Evolutionary conservation across 768 basidiomycete species (phyloP), one percentile per base, ranked within the genome.

Genomic region (Rhizopogon vinicolor): DNA sequence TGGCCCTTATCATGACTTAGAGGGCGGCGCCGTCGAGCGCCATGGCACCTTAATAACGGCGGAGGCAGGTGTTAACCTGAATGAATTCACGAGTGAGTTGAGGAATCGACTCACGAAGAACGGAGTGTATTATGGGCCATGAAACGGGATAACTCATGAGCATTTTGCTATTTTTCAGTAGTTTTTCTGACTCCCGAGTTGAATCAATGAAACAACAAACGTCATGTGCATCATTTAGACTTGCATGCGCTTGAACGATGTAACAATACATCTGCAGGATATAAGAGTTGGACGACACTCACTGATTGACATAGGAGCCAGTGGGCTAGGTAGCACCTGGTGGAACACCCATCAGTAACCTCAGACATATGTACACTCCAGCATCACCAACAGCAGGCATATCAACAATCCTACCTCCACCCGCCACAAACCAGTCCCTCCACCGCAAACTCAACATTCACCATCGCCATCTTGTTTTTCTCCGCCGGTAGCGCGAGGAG

Each of bases 41-140:
- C 60, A 60, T 28, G 60, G 57, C 35, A 39, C 52, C 29, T 53
- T 60, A 25, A 14, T 60, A 16, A 60, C 57, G 5, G 45, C 55
- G 4, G 57, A 55, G 29, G 41, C 43, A 9, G 57, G 60, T 14
- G 54, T 56, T 9, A 14, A 29, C 28, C 44, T 55, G 25, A 16
- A 46, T 14, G 7, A 25, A 25, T 46, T 14, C 22, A 33, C 18
- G 29, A 37, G 51, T n/a, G 50, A 40, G 16, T 12, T 51, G 39
- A 41, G 28, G 55, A 31, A 22, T 19, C 18, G 18, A 25, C 22
- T 46, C 44, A 46, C 44, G 22, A 46, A 31, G 29, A 9, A 44
- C 28, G 43, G 13, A 44, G 43, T 44, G 16, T n/a, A n/a, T 44
- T 5, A 18, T 28, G 19, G 9, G 16, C 43, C 16, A 44, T 19